Evolutionary conservation across 257 asterid genomes (phyloP), one percentile per base, ranked within the genome.

Genomic region (Solanum pinnatisectum): DNA sequence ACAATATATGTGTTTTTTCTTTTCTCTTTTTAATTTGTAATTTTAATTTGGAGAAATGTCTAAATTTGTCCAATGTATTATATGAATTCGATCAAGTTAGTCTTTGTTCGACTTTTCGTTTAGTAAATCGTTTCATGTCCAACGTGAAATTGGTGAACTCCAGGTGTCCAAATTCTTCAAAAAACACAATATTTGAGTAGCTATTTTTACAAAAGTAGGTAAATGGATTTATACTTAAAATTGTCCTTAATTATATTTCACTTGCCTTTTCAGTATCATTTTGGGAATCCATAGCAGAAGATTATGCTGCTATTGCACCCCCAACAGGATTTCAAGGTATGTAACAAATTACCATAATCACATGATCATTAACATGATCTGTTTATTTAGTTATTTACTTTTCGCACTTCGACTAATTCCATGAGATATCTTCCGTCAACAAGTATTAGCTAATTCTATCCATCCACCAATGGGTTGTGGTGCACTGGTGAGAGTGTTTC

Each of bases 321-420:
- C 98, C 99, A 4, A 92, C 94, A n/a, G 99, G 98, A 90, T 96
- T 96, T 89, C 99, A 95, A 68, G 98, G 99, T 93, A 90, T 30
- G 36, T 30, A 30, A 27, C 60, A 60, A 65, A 68, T 10, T 27
- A 14, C 76, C 49, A 20, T 71, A 56, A 52, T 52, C 59, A 60
- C 3, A 49, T 52, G 60, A 49, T 56, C 9, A 18, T 18, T 52
- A 52, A 52, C 23, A 49, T 44, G 56, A 52, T 59, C 11, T 59
- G 71, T n/a, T 10, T 63, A 63, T n/a, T 63, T n/a, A 33, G 23
- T 32, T 35, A 30, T 70, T 25, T 76, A 10, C 25, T 10, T 85
- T 20, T 20, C 65, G 4, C 65, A 20, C 11, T 20, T 56, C n/a
- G 1, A 56, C 1, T 56, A 56, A 56, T 56, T 56, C 0, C 23